Percentiles rank a stretch among this genome's conserved stretches.
phyloP scores from a whole-genome alignment of 2,329 filamentous ascomycete species.

The Epichloe gansuensis region DNA sequence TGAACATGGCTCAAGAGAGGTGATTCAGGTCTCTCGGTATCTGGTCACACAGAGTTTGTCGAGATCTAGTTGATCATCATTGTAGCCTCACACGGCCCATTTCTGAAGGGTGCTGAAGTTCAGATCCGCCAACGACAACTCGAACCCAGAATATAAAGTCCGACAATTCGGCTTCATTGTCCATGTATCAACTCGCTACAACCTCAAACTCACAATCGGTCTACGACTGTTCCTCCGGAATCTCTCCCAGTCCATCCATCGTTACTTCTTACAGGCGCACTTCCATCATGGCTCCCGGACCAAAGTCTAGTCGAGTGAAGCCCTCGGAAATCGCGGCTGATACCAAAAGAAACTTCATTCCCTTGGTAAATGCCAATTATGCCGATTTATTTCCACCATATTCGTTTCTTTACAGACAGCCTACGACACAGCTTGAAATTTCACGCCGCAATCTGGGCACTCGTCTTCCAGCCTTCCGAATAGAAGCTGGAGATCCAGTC shows the following conservation, averaged over 20 bases:
- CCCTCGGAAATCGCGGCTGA: slow-evolving; percentile 55
- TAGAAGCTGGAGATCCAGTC: slow-evolving; percentile 46
- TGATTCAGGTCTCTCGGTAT: slow-evolving; percentile 24
- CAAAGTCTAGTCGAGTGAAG: slow-evolving; percentile 20
- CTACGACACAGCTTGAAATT: slow-evolving; percentile 32
- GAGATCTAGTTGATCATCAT: slow-evolving; percentile 14
- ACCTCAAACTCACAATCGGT: background rate
- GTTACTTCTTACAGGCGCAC: background rate
- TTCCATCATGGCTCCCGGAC: slow-evolving; percentile 18
- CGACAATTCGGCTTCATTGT: slow-evolving; percentile 1
- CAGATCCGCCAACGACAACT: background rate
- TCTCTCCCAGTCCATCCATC: background rate
- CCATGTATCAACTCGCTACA: slow-evolving; percentile 9
- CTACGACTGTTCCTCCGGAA: background rate
- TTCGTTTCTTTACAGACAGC: slow-evolving; percentile 45
- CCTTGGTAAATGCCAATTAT: slow-evolving; percentile 46
- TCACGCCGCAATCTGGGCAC: slow-evolving; percentile 21
- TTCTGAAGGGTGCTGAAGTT: background rate
- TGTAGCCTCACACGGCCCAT: slow-evolving; percentile 6
- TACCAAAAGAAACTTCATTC: slow-evolving; percentile 58
- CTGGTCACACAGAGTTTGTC: slow-evolving; percentile 21
- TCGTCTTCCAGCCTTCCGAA: slow-evolving; percentile 33
- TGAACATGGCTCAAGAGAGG: slow-evolving; percentile 21
- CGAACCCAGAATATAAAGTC: slow-evolving; percentile 3
- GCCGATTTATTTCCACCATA: slow-evolving; percentile 39